Conservation (phyloP, 805 yeast genomes). For the Myxozyma mucilagina region DNA sequence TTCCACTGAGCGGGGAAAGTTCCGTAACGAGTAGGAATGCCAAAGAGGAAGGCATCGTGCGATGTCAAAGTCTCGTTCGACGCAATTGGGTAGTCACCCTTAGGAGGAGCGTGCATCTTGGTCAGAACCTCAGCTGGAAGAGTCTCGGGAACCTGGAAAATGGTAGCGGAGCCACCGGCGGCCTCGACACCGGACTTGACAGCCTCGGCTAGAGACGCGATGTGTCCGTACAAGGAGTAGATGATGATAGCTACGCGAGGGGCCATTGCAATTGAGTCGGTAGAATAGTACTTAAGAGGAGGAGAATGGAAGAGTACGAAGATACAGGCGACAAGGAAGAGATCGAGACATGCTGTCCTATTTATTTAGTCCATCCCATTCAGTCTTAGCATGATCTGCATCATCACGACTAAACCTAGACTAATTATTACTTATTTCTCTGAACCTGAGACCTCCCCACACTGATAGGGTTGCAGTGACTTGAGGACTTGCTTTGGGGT, state of each 20-base stretch:
- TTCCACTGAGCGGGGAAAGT: slow-evolving; percentile 73
- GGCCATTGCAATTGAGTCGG: slow-evolving; percentile 29
- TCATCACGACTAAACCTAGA: too few species aligned
- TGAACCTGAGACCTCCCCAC: neutral
- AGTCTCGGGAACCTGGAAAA: slow-evolving; percentile 82
- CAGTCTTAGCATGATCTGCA: neutral
- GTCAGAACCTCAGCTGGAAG: slow-evolving; percentile 60
- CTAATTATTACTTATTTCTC: neutral
- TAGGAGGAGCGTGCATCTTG: slow-evolving; percentile 63
- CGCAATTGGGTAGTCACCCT: slow-evolving; percentile 53
- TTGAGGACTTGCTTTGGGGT: neutral
- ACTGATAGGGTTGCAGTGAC: neutral
- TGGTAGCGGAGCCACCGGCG: slow-evolving; percentile 68
- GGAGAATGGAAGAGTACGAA: neutral
- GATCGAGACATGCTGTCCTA: neutral
- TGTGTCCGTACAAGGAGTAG: slow-evolving; percentile 81
- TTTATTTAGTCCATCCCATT: too few species aligned
- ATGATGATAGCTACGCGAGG: slow-evolving; percentile 69
- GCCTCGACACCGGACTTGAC: slow-evolving; percentile 67
- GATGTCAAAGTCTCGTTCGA: slow-evolving; percentile 54
- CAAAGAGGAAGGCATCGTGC: slow-evolving; percentile 75
- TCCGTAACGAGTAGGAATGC: slow-evolving; percentile 80
- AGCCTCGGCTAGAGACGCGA: slow-evolving; percentile 66
- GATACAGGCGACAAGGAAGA: neutral
- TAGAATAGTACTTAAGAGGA: neutral